phyloP scores from a whole-genome alignment of 192 early-diverging fungal genomes.

The Podila clonocystis region DNA sequence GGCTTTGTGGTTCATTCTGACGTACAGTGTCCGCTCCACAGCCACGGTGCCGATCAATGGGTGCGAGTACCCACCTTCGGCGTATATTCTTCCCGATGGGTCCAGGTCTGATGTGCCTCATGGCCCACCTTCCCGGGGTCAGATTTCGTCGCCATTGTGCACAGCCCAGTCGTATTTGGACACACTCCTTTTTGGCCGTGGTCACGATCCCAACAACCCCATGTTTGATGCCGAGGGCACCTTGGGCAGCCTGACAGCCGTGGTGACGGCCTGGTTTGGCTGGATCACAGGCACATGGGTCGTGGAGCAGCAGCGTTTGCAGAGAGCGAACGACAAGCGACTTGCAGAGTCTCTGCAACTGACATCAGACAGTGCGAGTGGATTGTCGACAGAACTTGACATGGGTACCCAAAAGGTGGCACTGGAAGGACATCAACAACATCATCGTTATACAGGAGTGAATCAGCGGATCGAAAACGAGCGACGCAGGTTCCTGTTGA shows the following conservation, averaged over 20 bases:
- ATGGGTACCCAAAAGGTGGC: no score
- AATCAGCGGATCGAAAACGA: not conserved
- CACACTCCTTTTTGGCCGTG: slow-evolving; percentile 29
- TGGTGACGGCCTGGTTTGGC: slow-evolving; percentile 57
- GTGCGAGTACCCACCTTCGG: not conserved
- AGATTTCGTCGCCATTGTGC: slow-evolving; percentile 50
- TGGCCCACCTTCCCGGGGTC: not conserved
- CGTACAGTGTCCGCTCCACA: slow-evolving; percentile 23
- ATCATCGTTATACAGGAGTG: not conserved
- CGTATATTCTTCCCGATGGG: not conserved
- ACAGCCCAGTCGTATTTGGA: slow-evolving; percentile 60
- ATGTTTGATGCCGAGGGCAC: slow-evolving; percentile 61
- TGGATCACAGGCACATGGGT: slow-evolving; percentile 47
- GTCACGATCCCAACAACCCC: slow-evolving; percentile 35
- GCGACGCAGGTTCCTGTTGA: slow-evolving; percentile 7
- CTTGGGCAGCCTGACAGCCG: slow-evolving; percentile 55
- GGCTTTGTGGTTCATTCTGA: slow-evolving; percentile 27
- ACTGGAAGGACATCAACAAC: not conserved
- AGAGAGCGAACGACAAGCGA: not conserved
- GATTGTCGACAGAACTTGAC: not conserved
- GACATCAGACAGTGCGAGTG: not conserved
- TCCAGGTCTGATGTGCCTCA: not conserved
- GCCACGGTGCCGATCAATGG: slow-evolving; percentile 17
- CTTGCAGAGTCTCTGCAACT: not conserved
- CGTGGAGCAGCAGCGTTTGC: slow-evolving; percentile 15